Conservation (phyloP, 805 yeast species). For the Saccharomycopsis selenospora region DNA sequence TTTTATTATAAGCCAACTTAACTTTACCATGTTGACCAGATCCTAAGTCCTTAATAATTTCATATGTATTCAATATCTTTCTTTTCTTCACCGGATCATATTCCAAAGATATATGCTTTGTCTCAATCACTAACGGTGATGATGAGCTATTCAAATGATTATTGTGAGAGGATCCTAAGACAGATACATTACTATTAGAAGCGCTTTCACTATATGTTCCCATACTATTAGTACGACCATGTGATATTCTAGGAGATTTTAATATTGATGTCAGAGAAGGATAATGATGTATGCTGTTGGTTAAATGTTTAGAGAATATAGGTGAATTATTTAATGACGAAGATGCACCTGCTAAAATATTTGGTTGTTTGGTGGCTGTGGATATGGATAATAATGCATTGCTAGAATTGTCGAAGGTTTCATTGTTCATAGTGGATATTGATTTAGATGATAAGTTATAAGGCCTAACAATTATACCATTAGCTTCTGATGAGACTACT, state of each 20-base stretch:
- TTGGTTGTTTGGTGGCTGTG: too few relatives aligned
- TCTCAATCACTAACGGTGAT: slow-evolving; percentile 61
- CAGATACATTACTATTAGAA: background rate
- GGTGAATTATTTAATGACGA: background rate
- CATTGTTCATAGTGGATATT: too few relatives aligned
- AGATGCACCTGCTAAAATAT: too few relatives aligned
- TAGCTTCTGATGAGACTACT: background rate
- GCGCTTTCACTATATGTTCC: background rate
- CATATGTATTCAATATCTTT: slow-evolving; percentile 82
- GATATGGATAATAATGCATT: too few relatives aligned
- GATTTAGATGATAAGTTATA: too few relatives aligned
- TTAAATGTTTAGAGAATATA: background rate
- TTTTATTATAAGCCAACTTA: slow-evolving; percentile 73
- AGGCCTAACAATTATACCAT: background rate
- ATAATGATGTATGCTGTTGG: background rate
- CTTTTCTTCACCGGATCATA: slow-evolving; percentile 83
- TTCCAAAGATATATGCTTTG: slow-evolving; percentile 69
- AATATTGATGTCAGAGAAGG: background rate
- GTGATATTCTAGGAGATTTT: background rate
- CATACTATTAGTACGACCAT: background rate
- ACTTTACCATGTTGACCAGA: slow-evolving; percentile 99
- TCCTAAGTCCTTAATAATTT: slow-evolving; percentile 80
- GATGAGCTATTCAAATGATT: slow-evolving; percentile 9
- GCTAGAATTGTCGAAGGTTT: too few relatives aligned
- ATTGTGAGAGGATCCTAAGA: too few relatives aligned